Evolutionary conservation across 2,329 filamentous ascomycete species (phyloP).

Genomic region (Sphaerostilbella broomeana): DNA sequence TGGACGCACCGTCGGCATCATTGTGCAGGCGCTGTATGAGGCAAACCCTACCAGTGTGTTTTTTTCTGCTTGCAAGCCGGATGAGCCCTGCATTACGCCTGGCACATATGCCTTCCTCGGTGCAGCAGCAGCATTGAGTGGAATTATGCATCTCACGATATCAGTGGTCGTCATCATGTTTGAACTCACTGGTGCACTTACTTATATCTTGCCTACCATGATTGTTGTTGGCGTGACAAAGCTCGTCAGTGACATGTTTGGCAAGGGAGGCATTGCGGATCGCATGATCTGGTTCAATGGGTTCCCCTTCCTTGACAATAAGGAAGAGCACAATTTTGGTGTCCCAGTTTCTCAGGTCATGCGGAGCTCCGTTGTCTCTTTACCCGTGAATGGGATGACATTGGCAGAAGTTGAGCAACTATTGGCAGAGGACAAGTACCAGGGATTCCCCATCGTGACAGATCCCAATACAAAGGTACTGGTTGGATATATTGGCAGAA

Average conservation of each 20-base stretch:
- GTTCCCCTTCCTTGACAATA: slow-evolving; percentile 93
- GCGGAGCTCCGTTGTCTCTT: slow-evolving; percentile 66
- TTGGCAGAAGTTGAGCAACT: slow-evolving; percentile 72
- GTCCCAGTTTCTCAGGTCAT: slow-evolving; percentile 89
- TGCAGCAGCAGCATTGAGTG: slow-evolving; percentile 82
- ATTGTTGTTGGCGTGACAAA: slow-evolving; percentile 97
- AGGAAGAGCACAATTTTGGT: slow-evolving; percentile 94
- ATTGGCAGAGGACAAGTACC: slow-evolving; percentile 71
- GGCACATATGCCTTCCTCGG: slow-evolving; percentile 96
- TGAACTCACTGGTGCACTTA: slow-evolving; percentile 91
- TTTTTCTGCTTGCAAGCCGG: slow-evolving; percentile 82
- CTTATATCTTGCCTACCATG: slow-evolving; percentile 97
- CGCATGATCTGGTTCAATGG: slow-evolving; percentile 99
- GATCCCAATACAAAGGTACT: slow-evolving; percentile 63
- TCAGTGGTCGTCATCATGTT: slow-evolving; percentile 99
- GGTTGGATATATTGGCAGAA: slow-evolving; percentile 86
- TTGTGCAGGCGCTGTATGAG: slow-evolving; percentile 85
- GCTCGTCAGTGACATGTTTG: slow-evolving; percentile 80
- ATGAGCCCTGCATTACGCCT: slow-evolving; percentile 92
- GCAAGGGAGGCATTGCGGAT: slow-evolving; percentile 95
- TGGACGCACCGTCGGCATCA: slow-evolving; percentile 86
- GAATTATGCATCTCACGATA: slow-evolving; percentile 97
- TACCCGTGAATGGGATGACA: slow-evolving; percentile 68
- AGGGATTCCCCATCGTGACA: slow-evolving; percentile 89
- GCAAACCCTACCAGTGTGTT: slow-evolving; percentile 74